Percentiles rank a stretch among this genome's conserved stretches.
Conservation (phyloP, 225 moss, liverwort and hornwort genomes). For the Polytrichum formosum region DNA sequence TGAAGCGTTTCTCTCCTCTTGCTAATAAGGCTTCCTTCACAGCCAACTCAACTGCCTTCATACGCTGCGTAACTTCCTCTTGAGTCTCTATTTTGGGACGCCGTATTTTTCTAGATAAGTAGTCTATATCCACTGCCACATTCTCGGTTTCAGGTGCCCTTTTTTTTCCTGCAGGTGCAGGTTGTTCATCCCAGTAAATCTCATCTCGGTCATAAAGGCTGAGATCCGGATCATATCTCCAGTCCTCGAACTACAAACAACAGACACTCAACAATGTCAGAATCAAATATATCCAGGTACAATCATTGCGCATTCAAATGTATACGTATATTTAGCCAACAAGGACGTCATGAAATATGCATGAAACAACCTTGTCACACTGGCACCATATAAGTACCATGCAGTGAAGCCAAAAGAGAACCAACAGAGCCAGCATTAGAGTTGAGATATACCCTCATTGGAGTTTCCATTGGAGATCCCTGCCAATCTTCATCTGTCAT, state of each 20-base stretch:
- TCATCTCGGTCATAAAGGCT: conserved; percentile 84
- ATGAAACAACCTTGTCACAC: too few species aligned
- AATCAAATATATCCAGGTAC: conserved; percentile 13
- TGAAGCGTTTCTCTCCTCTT: conserved; percentile 85
- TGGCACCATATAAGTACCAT: too few species aligned
- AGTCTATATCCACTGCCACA: conserved; percentile 83
- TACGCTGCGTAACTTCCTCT: conserved; percentile 89
- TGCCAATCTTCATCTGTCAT: conserved; percentile 90
- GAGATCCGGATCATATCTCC: conserved; percentile 86
- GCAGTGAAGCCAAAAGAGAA: too few species aligned
- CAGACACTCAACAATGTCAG: conserved; percentile 9
- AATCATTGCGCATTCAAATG: conserved; percentile 9
- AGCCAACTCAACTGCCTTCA: conserved; percentile 96
- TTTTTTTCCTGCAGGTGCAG: conserved; percentile 76
- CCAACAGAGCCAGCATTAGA: too few species aligned
- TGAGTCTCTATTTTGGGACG: conserved; percentile 88
- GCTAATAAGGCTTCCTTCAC: conserved; percentile 95
- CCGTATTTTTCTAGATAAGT: conserved; percentile 78
- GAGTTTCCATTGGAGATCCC: conserved; percentile 92
- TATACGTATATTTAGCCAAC: not conserved
- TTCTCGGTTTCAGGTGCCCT: conserved; percentile 83
- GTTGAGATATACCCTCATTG: conserved; percentile 58
- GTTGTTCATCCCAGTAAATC: conserved; percentile 93
- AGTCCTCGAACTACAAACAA: conserved; percentile 73
- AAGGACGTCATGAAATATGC: too few species aligned